phyloP scores from a whole-genome alignment of 176 grass and related monocot genomes.

The Chloris gayana region DNA sequence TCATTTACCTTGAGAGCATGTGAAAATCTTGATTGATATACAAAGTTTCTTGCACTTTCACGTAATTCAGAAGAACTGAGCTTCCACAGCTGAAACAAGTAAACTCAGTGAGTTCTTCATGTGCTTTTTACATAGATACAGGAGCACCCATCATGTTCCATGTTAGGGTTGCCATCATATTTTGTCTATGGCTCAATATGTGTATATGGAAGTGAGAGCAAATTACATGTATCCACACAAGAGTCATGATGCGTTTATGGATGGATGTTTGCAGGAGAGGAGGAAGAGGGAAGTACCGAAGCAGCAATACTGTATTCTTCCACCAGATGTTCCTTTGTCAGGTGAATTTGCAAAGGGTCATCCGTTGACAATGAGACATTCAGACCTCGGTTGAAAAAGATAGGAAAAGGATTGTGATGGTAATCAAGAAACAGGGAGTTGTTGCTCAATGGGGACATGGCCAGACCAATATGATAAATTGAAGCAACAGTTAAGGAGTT shows the following conservation, averaged over 20 bases:
- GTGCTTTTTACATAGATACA: background rate
- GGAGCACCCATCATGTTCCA: slow-evolving; percentile 5
- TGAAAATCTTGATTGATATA: slow-evolving; percentile 95
- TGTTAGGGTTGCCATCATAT: background rate
- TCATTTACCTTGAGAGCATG: slow-evolving; percentile 77
- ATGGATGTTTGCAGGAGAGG: slow-evolving; percentile 13
- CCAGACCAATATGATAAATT: slow-evolving; percentile 78
- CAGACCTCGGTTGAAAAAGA: slow-evolving; percentile 86
- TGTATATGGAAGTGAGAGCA: background rate
- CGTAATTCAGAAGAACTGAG: slow-evolving; percentile 96
- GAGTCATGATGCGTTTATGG: background rate
- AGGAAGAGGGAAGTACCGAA: slow-evolving; percentile 59
- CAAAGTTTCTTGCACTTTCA: slow-evolving; percentile 94
- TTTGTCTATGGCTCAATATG: background rate
- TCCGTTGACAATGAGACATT: slow-evolving; percentile 97
- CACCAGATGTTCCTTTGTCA: slow-evolving; percentile 97
- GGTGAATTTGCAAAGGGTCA: slow-evolving; percentile 99
- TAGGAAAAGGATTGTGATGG: slow-evolving; percentile 90
- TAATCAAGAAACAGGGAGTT: slow-evolving; percentile 99
- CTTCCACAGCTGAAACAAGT: slow-evolving; percentile 85
- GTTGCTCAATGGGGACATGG: slow-evolving; percentile 94
- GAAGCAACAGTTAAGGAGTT: no score
- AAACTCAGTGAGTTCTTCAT: slow-evolving; percentile 16
- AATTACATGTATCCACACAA: slow-evolving; percentile 10
- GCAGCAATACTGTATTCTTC: slow-evolving; percentile 99